phyloP scores from a whole-genome alignment of 2,329 filamentous ascomycete genomes.

The Exophiala phaeomuriformis region DNA sequence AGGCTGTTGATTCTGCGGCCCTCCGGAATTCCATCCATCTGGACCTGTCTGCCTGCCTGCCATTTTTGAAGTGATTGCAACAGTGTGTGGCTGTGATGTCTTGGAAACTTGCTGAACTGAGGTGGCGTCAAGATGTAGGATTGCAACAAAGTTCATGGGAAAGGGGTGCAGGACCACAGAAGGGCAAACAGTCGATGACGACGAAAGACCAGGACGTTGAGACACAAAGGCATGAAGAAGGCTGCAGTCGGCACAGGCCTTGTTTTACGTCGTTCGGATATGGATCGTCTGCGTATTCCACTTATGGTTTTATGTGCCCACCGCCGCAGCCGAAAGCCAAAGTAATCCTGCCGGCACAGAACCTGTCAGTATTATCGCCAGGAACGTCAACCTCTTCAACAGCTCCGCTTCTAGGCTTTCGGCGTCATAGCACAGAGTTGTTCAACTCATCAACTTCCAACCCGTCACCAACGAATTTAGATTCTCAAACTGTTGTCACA shows the following conservation, averaged over 20 bases:
- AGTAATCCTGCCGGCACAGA: constrained; percentile 3
- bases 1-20: too few species aligned
- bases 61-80: too few species aligned
- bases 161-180: background rate
- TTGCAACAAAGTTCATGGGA: constrained; percentile 11
- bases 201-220: background rate
- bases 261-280: background rate
- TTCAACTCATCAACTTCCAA: background rate
- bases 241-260: background rate
- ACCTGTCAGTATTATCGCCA: background rate
- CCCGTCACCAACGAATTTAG: background rate
- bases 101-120: constrained; percentile 22
- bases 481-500: background rate
- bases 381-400: constrained; percentile 4
- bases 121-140: constrained; percentile 22
- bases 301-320: background rate
- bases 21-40: too few species aligned
- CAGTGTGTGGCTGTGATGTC: constrained; percentile 7
- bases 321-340: background rate
- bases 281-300: background rate
- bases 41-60: too few species aligned
- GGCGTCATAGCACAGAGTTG: background rate
- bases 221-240: background rate
- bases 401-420: constrained; percentile 5
- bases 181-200: background rate